Conservation (phyloP, 257 asterid species). For the Scutellaria baicalensis region DNA sequence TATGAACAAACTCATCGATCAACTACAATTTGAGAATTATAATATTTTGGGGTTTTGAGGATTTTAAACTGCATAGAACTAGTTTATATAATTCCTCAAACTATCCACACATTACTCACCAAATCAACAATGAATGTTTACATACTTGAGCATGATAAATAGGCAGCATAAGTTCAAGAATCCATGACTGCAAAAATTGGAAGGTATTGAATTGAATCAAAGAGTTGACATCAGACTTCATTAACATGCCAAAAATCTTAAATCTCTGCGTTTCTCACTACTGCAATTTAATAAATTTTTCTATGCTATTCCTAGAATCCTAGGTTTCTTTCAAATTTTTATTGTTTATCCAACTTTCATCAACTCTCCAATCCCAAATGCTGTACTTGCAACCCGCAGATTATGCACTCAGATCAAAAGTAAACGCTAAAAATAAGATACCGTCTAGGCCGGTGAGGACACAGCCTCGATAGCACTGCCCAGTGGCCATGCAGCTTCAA, state of each 20-base stretch:
- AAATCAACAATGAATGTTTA: no score
- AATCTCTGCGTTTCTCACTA: not conserved
- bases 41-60: no score
- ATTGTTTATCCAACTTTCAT: slow-evolving; percentile 4
- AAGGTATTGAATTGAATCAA: not conserved
- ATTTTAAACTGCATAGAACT: no score
- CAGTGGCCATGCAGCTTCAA: slow-evolving; percentile 86
- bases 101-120: no score
- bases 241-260: no score
- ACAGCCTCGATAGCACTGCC: slow-evolving; percentile 81
- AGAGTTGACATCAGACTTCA: not conserved
- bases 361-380: not conserved
- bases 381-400: not conserved
- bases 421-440: no score
- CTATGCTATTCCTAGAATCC: slow-evolving; percentile 13
- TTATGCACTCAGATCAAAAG: not conserved
- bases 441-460: slow-evolving; percentile 26
- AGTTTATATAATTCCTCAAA: no score
- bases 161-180: not conserved
- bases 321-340: slow-evolving; percentile 1
- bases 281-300: slow-evolving; percentile 5
- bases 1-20: no score
- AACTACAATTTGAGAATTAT: no score
- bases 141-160: no score
- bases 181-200: not conserved